Percentiles rank a stretch among this genome's conserved stretches.
Conservation (phyloP, 345 rosid genomes). For the Dovyalis caffra region DNA sequence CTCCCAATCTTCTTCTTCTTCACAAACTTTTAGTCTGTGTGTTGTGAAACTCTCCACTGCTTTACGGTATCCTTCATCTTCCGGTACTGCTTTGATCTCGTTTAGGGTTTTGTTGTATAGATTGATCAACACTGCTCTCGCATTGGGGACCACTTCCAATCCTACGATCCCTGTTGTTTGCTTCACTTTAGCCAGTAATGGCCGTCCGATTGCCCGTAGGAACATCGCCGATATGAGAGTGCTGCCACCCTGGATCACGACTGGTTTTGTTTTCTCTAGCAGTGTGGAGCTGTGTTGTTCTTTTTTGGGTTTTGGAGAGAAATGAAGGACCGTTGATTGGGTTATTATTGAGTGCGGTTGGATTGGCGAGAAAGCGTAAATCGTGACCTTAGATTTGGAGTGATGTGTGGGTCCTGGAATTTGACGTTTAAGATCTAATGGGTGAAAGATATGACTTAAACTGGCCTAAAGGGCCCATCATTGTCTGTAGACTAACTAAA, state of each 20-base stretch:
- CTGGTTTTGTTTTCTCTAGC: not conserved
- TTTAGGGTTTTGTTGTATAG: constrained; percentile 88
- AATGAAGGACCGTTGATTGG: not conserved
- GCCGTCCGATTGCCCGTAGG: constrained; percentile 76
- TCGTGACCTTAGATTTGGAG: not conserved
- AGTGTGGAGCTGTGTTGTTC: not conserved
- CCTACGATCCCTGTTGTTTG: constrained; percentile 97
- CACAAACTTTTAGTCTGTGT: constrained; percentile 72
- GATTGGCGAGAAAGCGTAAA: not conserved
- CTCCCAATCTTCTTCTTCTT: constrained; percentile 89
- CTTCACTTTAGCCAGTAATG: constrained; percentile 84
- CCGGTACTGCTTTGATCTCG: constrained; percentile 91
- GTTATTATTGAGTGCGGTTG: not conserved
- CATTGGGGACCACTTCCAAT: constrained; percentile 91
- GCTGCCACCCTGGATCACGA: constrained; percentile 3
- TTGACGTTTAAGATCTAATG: not conserved
- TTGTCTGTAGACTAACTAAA: no score
- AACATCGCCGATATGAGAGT: constrained; percentile 59
- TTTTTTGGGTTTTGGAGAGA: not conserved
- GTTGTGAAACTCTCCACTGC: constrained; percentile 86
- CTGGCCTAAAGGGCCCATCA: no score
- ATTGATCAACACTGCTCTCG: constrained; percentile 69
- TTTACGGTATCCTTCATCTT: constrained; percentile 95
- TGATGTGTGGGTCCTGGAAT: not conserved
- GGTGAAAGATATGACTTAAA: not conserved